Conservation (phyloP, 2,329 filamentous ascomycete genomes). For the Exophiala sp. region DNA sequence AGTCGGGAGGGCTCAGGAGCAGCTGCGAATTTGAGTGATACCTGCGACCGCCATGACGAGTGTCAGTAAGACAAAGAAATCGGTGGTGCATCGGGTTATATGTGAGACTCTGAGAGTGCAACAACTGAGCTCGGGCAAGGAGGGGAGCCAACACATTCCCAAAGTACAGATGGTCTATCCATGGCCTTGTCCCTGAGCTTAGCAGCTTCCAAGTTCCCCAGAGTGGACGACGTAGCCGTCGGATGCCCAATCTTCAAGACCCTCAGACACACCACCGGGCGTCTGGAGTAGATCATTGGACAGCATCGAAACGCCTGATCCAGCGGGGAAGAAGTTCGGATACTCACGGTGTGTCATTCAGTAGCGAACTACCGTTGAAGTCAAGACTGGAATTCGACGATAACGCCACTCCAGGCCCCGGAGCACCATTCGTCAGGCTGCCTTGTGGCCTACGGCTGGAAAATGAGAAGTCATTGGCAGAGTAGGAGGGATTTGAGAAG, state of each 20-base stretch:
- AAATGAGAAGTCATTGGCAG: conserved; percentile 25
- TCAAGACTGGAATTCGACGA: conserved; percentile 23
- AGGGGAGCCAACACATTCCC: conserved; percentile 21
- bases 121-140: conserved; percentile 25
- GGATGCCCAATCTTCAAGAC: conserved; percentile 19
- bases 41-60: conserved; percentile 12
- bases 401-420: conserved; percentile 15
- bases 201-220: conserved; percentile 1
- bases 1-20: conserved; percentile 48
- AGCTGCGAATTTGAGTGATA: conserved; percentile 37
- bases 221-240: conserved; percentile 12
- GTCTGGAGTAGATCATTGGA: conserved; percentile 8
- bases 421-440: conserved; percentile 18
- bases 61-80: conserved; percentile 18
- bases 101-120: conserved; percentile 17
- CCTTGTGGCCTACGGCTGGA: conserved; percentile 15
- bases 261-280: conserved; percentile 3
- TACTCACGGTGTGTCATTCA: conserved; percentile 26
- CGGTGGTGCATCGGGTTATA: conserved; percentile 10
- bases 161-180: conserved; percentile 16
- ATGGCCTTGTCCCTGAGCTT: conserved; percentile 3
- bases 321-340: conserved; percentile 11
- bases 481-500: conserved; percentile 32
- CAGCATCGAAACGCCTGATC: conserved; percentile 8
- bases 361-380: conserved; percentile 19